These are phyloP conservation scores for Apocynum venetum DNA, from an alignment of 257 asterid species.

Conservation along the genomic window DNA sequence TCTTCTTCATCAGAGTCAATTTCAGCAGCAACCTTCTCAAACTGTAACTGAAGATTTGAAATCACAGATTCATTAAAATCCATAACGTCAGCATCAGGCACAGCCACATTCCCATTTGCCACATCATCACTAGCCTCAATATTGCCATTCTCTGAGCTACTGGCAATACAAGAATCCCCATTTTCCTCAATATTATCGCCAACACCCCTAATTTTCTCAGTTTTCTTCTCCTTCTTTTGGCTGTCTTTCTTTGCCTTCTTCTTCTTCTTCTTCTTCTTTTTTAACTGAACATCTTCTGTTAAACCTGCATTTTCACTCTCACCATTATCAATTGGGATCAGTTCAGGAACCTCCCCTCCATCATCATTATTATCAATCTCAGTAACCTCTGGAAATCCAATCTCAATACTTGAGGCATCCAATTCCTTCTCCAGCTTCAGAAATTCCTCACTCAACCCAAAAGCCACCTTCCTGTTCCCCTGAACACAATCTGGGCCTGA, in stretches of 20 bases:
- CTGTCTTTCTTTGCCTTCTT: constrained; percentile 52
- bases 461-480: constrained; percentile 73
- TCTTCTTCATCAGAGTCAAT: constrained; percentile 38
- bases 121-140: constrained; percentile 11
- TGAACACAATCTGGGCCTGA: constrained; percentile 60
- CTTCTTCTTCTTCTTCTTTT: constrained; percentile 33
- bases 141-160: constrained; percentile 25
- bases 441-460: constrained; percentile 72
- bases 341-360: constrained; percentile 59
- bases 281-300: constrained; percentile 29
- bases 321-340: constrained; percentile 53
- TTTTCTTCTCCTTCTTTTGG: constrained; percentile 38
- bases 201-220: constrained; percentile 24
- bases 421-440: constrained; percentile 72
- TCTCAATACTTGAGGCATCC: constrained; percentile 49
- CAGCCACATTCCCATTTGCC: constrained; percentile 15
- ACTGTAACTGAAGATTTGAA: constrained; percentile 77
- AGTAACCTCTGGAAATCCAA: constrained; percentile 41
- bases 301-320: constrained; percentile 19
- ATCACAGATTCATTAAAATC: constrained; percentile 44
- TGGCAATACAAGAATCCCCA: constrained; percentile 19
- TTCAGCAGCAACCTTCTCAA: constrained; percentile 84
- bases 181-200: constrained; percentile 30
- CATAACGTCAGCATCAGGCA: constrained; percentile 24
- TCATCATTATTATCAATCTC: constrained; percentile 25